Percentiles rank a stretch among this genome's conserved stretches.
Evolutionary conservation across 345 rosid species (phyloP).

Genomic region (Eucalyptus caleyi): DNA sequence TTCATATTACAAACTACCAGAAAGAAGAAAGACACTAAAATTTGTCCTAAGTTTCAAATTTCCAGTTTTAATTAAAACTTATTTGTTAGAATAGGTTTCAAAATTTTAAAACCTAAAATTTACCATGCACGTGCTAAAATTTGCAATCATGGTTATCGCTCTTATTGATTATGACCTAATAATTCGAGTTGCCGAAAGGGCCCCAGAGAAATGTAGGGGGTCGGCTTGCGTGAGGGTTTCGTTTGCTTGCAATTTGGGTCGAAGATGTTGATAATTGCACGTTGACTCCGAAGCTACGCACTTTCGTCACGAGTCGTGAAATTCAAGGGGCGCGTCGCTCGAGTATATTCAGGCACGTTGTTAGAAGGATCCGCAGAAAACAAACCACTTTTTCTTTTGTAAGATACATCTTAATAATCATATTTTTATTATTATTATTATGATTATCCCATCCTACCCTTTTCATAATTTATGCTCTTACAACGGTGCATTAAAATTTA

Average conservation of each 20-base stretch:
- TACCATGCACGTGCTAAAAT: not conserved
- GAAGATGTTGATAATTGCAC: not conserved
- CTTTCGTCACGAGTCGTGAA: not conserved
- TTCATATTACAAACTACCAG: no score
- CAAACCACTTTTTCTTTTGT: not conserved
- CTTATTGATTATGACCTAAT: not conserved
- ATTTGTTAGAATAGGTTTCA: rapidly evolving
- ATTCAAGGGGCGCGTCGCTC: not conserved
- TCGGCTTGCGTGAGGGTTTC: not conserved
- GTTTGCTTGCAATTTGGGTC: not conserved
- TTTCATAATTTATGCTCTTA: not conserved
- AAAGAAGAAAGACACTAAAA: no score
- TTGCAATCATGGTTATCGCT: not conserved
- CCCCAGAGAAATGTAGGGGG: not conserved
- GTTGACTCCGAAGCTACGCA: not conserved
- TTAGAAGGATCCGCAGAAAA: not conserved
- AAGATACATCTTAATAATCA: not conserved
- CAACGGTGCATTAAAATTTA: not conserved
- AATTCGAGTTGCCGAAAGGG: not conserved
- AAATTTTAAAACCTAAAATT: no score
- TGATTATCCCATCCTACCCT: rapidly evolving
- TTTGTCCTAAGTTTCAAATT: rapidly evolving
- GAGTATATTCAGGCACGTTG: not conserved
- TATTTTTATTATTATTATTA: not conserved
- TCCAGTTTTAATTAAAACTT: no score